These are phyloP conservation scores for Brassica hybrid DNA, from an alignment of 441 rosid genomes.

Conservation along the genomic window DNA sequence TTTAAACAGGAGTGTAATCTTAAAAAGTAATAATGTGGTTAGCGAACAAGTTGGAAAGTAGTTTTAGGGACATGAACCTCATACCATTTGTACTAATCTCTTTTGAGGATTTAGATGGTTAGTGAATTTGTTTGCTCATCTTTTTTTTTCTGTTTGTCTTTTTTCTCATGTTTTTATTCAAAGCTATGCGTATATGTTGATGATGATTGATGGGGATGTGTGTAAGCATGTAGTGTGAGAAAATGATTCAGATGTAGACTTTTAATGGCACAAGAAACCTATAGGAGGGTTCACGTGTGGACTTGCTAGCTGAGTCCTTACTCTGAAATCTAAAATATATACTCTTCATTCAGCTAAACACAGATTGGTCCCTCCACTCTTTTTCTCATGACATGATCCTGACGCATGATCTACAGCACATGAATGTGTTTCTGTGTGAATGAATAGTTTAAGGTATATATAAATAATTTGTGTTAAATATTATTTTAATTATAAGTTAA, in stretches of 20 bases:
- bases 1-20: slow-evolving; percentile 37
- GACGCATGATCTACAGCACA: slow-evolving; percentile 5
- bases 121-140: slow-evolving; percentile 24
- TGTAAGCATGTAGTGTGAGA: slow-evolving; percentile 30
- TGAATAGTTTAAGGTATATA: background rate
- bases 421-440: slow-evolving; percentile 18
- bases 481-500: too few species aligned
- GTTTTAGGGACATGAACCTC: slow-evolving; percentile 39
- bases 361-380: slow-evolving; percentile 34
- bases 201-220: slow-evolving; percentile 44
- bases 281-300: slow-evolving; percentile 35
- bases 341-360: slow-evolving; percentile 25
- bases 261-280: background rate
- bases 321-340: slow-evolving; percentile 26
- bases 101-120: slow-evolving; percentile 26
- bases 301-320: background rate
- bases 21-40: slow-evolving; percentile 40
- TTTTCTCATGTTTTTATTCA: too few species aligned
- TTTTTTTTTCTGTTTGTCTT: slow-evolving; percentile 12
- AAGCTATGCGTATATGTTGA: slow-evolving; percentile 10
- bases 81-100: slow-evolving; percentile 38
- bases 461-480: too few species aligned
- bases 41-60: slow-evolving; percentile 33
- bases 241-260: slow-evolving; percentile 29
- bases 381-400: slow-evolving; percentile 13